Conservation (phyloP, 2,329 filamentous ascomycete genomes). For the Diaporthe australafricana region DNA sequence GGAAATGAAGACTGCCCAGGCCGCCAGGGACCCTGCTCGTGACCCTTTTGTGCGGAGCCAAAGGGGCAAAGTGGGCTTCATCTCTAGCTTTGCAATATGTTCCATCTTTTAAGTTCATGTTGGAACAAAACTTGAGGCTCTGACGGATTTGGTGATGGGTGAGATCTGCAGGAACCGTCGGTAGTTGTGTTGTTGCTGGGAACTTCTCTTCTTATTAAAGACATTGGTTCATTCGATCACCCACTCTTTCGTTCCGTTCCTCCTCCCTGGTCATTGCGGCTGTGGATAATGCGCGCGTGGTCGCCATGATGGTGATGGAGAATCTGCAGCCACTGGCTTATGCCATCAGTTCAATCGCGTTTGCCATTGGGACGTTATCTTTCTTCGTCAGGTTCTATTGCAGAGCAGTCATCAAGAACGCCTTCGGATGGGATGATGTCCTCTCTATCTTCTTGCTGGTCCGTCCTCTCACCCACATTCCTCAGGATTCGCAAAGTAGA, state of each 20-base stretch:
- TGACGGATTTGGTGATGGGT: neutral
- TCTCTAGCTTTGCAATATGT: neutral
- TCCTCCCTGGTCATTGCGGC: too few relatives aligned
- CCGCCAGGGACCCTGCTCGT: neutral
- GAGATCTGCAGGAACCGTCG: neutral
- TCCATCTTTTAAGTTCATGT: too few relatives aligned
- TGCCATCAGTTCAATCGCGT: neutral
- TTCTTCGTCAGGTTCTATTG: slow-evolving; percentile 8
- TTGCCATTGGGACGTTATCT: neutral
- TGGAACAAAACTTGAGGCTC: neutral
- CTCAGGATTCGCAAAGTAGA: neutral
- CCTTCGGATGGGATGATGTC: slow-evolving; percentile 1
- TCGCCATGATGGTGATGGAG: neutral
- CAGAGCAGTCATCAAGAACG: slow-evolving; percentile 1
- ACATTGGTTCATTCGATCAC: neutral
- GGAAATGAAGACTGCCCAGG: neutral
- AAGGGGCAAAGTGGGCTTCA: neutral
- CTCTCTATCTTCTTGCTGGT: slow-evolving; percentile 17
- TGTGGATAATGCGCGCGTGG: neutral
- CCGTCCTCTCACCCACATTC: neutral
- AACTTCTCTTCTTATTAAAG: neutral
- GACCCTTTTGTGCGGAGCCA: neutral
- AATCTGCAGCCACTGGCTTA: slow-evolving; percentile 15
- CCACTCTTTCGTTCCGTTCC: neutral
- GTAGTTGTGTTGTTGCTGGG: too few relatives aligned